phyloP scores from a whole-genome alignment of 495 filamentous ascomycete species.

The Penicillium coffeae region DNA sequence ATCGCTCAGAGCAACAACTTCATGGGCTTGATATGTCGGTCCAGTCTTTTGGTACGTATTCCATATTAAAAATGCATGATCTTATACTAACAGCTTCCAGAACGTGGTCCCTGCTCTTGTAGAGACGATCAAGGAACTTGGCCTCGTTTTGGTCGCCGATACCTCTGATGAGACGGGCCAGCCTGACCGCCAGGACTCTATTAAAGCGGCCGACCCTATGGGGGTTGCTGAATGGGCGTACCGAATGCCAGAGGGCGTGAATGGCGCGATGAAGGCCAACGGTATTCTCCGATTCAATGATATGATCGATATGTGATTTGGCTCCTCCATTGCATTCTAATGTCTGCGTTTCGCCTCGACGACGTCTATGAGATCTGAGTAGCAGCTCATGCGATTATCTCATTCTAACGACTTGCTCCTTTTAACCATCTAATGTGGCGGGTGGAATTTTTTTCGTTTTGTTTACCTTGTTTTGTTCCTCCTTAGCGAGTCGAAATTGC shows the following conservation, averaged over 20 bases:
- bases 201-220: conserved; percentile 42
- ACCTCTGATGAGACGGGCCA: conserved; percentile 54
- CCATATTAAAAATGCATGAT: background rate
- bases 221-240: conserved; percentile 41
- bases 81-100: conserved; percentile 43
- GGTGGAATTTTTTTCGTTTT: conserved; percentile 1
- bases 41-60: conserved; percentile 70
- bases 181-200: conserved; percentile 39
- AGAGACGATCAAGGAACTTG: conserved; percentile 89
- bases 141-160: conserved; percentile 88
- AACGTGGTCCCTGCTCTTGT: conserved; percentile 89
- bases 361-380: conserved; percentile 21
- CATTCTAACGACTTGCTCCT: conserved; percentile 11
- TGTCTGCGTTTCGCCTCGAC: conserved; percentile 5
- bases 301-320: conserved; percentile 78
- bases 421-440: conserved; percentile 4
- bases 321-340: background rate
- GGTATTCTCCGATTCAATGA: conserved; percentile 91
- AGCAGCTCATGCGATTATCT: conserved; percentile 8
- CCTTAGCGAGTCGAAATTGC: background rate
- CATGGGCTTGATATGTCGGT: conserved; percentile 92
- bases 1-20: conserved; percentile 96
- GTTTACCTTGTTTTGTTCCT: conserved; percentile 1
- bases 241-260: conserved; percentile 64
- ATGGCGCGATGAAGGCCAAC: conserved; percentile 79